A percentile compares a stretch with the other conserved stretches of the same genome.
Conservation (phyloP, 225 moss, liverwort and hornwort genomes). For the Sphagnum contortum region DNA sequence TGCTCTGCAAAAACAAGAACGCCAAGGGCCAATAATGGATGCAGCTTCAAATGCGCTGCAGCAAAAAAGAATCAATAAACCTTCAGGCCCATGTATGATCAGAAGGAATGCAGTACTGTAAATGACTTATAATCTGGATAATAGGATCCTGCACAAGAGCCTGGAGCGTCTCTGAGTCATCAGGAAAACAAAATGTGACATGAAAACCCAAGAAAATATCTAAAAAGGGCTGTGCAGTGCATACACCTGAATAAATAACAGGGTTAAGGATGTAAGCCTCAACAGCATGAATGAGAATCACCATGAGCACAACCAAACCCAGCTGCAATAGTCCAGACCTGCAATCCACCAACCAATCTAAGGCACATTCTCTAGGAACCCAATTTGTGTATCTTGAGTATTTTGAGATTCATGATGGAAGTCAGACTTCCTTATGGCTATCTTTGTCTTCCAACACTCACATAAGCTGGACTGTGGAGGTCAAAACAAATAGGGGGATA, state of each 20-base stretch:
- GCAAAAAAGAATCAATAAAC: neutral
- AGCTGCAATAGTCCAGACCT: conserved; percentile 42
- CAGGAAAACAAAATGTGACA: no score
- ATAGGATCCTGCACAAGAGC: no score
- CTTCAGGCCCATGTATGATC: no score
- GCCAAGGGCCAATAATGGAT: conserved; percentile 45
- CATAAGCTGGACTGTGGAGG: no score
- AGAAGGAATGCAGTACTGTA: no score
- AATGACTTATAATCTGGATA: no score
- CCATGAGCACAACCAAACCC: conserved; percentile 43
- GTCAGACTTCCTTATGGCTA: no score
- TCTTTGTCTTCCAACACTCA: no score
- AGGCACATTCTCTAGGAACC: neutral
- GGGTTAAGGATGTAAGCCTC: conserved; percentile 57
- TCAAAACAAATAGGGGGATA: no score
- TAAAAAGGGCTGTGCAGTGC: neutral
- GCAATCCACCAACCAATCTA: neutral
- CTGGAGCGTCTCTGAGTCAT: no score
- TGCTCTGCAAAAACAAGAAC: conserved; percentile 56
- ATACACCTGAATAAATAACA: conserved; percentile 49
- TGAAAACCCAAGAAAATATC: no score
- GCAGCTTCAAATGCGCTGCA: conserved; percentile 61
- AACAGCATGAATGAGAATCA: conserved; percentile 52
- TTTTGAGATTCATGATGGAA: no score
- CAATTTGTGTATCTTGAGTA: neutral